Evolutionary conservation across 106 monocot species (phyloP).

Genomic region (Ottelia alismoides): DNA sequence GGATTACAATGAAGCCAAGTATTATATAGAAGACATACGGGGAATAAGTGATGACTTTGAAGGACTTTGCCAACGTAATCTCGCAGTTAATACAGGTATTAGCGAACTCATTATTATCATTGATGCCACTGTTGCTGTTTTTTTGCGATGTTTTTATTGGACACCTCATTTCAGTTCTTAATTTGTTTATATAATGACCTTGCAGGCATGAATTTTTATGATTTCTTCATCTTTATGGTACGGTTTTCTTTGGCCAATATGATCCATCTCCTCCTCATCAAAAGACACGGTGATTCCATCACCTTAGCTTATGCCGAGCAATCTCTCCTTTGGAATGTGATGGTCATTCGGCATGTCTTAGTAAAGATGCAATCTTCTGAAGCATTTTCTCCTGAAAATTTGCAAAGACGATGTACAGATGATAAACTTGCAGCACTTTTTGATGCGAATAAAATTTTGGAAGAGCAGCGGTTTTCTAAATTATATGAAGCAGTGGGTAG

Average conservation of each 20-base stretch:
- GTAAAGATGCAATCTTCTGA: conserved; percentile 52
- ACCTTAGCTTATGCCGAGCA: too few relatives aligned
- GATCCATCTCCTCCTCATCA: conserved; percentile 26
- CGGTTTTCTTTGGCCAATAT: conserved; percentile 55
- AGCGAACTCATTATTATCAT: not conserved
- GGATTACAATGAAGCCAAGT: conserved; percentile 78
- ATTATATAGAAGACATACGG: conserved; percentile 90
- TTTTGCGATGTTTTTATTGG: too few relatives aligned
- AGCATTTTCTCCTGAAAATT: conserved; percentile 54
- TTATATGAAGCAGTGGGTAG: too few relatives aligned
- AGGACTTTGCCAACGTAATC: conserved; percentile 89
- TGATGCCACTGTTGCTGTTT: too few relatives aligned
- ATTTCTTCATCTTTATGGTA: conserved; percentile 70
- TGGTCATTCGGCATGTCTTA: conserved; percentile 39
- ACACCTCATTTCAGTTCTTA: not conserved
- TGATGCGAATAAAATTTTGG: conserved; percentile 24
- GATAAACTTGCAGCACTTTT: conserved; percentile 11
- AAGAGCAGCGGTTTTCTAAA: conserved; percentile 45
- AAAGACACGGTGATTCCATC: too few relatives aligned
- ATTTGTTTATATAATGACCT: not conserved
- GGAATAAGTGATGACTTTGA: conserved; percentile 93
- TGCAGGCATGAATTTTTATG: conserved; percentile 93
- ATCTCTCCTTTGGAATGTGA: conserved; percentile 36
- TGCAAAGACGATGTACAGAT: conserved; percentile 24
- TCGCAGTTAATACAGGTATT: conserved; percentile 94